Percentiles rank a stretch among this genome's conserved stretches.
Evolutionary conservation across 179 eudicot species (phyloP).

Genomic region (Actinidia chinensis): DNA sequence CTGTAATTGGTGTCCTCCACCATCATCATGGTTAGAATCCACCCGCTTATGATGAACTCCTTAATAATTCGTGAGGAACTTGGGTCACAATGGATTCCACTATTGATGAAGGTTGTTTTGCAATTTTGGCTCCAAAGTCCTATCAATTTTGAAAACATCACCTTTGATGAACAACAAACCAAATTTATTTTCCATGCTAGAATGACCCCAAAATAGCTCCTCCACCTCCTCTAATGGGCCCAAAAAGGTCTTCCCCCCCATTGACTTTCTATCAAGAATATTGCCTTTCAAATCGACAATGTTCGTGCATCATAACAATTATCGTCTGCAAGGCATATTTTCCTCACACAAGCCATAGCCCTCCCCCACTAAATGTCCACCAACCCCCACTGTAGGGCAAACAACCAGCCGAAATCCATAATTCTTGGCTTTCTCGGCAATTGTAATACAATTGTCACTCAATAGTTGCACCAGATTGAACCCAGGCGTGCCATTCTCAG

Average conservation of each 20-base stretch:
- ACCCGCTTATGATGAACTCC: too few relatives aligned
- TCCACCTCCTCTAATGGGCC: constrained; percentile 3
- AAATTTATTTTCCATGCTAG: constrained; percentile 16
- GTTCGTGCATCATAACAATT: neutral
- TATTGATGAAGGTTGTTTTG: too few relatives aligned
- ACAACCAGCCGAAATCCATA: neutral
- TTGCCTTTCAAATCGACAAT: neutral
- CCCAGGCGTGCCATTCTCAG: neutral
- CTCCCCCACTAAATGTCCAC: neutral
- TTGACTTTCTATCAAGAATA: neutral
- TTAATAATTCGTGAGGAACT: too few relatives aligned
- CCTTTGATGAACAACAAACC: too few relatives aligned
- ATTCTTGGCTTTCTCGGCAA: constrained; percentile 2
- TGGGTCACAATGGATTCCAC: too few relatives aligned
- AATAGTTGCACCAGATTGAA: neutral
- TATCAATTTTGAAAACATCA: too few relatives aligned
- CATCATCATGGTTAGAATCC: too few relatives aligned
- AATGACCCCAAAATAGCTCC: constrained; percentile 8
- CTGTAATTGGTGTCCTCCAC: too few relatives aligned
- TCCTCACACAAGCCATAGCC: neutral
- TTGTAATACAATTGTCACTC: neutral
- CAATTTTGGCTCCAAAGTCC: too few relatives aligned
- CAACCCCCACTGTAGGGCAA: neutral
- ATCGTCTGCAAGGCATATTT: neutral
- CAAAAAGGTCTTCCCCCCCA: constrained; percentile 7